A percentile compares a stretch with the other conserved stretches of the same genome.
Evolutionary conservation across 164 flowering plant genomes (phyloP).

Genomic region (Tetracentron sinense): DNA sequence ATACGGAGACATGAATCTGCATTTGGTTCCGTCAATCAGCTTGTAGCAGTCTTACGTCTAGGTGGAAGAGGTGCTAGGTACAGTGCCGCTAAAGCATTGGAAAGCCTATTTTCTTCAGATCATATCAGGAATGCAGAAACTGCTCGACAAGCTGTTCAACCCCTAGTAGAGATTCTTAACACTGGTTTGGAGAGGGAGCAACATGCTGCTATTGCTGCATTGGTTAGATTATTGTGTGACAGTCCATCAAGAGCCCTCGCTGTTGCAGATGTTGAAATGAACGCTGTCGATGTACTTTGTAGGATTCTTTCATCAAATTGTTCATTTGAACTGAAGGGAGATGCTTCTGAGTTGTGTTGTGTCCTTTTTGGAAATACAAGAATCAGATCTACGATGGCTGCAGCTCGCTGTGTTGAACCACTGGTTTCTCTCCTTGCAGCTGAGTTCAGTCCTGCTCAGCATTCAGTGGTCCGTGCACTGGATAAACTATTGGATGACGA

Average conservation of each 20-base stretch:
- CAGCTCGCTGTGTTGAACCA: conserved; percentile 97
- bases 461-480: conserved; percentile 83
- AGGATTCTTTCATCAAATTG: conserved; percentile 84
- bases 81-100: conserved; percentile 95
- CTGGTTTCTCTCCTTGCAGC: conserved; percentile 83
- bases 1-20: conserved; percentile 91
- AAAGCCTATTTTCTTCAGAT: conserved; percentile 88
- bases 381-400: conserved; percentile 83
- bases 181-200: conserved; percentile 95
- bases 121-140: conserved; percentile 88
- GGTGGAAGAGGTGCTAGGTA: conserved; percentile 94
- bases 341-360: conserved; percentile 90
- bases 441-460: conserved; percentile 82
- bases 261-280: conserved; percentile 91
- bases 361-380: conserved; percentile 87
- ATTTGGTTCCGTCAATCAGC: conserved; percentile 87
- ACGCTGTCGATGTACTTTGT: conserved; percentile 96
- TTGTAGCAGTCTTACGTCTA: conserved; percentile 87
- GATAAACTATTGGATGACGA: conserved; percentile 92
- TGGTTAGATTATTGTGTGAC: conserved; percentile 70
- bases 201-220: conserved; percentile 89
- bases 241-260: conserved; percentile 86
- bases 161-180: conserved; percentile 90
- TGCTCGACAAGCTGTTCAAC: conserved; percentile 89
- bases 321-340: conserved; percentile 88